These are phyloP conservation scores for Pyrenochaeta sp. DNA, from an alignment of 2,329 filamentous ascomycete genomes.

Conservation along the genomic window DNA sequence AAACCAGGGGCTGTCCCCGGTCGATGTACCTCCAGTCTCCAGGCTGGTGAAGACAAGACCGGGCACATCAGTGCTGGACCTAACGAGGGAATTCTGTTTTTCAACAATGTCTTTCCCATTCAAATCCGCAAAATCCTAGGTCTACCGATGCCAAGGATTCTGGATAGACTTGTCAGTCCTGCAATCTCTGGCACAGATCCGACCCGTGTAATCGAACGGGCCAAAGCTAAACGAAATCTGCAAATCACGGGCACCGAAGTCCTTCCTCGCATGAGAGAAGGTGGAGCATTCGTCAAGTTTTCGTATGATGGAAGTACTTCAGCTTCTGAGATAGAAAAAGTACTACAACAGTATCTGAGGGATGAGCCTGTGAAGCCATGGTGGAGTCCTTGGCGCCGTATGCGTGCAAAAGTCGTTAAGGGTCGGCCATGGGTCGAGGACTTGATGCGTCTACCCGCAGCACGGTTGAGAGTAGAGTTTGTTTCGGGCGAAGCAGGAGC, in stretches of 20 bases:
- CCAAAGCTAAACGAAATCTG: slow-evolving; percentile 66
- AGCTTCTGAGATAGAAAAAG: slow-evolving; percentile 66
- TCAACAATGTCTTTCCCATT: slow-evolving; percentile 90
- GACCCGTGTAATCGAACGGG: slow-evolving; percentile 61
- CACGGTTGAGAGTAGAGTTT: slow-evolving; percentile 83
- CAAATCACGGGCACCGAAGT: slow-evolving; percentile 80
- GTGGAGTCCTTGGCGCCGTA: slow-evolving; percentile 84
- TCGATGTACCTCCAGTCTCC: slow-evolving; percentile 43
- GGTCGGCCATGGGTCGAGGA: slow-evolving; percentile 96
- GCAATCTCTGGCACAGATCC: slow-evolving; percentile 65
- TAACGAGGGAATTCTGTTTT: slow-evolving; percentile 86
- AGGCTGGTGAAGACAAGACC: slow-evolving; percentile 69
- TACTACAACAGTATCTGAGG: slow-evolving; percentile 69
- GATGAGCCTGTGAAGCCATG: slow-evolving; percentile 81
- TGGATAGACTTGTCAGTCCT: slow-evolving; percentile 62
- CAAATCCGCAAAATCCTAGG: slow-evolving; percentile 71
- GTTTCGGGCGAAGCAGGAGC: slow-evolving; percentile 75
- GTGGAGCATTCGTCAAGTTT: slow-evolving; percentile 92
- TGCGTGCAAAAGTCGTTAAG: slow-evolving; percentile 76
- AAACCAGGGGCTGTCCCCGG: slow-evolving; percentile 14
- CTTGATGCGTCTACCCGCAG: slow-evolving; percentile 80
- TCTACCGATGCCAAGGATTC: slow-evolving; percentile 60
- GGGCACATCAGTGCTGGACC: slow-evolving; percentile 81
- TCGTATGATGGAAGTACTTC: slow-evolving; percentile 60
- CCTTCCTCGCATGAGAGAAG: slow-evolving; percentile 85